Evolutionary conservation across 1,284 basidiomycete genomes (phyloP), one percentile per base, ranked within the genome.

Genomic region (Trametes hirsuta): DNA sequence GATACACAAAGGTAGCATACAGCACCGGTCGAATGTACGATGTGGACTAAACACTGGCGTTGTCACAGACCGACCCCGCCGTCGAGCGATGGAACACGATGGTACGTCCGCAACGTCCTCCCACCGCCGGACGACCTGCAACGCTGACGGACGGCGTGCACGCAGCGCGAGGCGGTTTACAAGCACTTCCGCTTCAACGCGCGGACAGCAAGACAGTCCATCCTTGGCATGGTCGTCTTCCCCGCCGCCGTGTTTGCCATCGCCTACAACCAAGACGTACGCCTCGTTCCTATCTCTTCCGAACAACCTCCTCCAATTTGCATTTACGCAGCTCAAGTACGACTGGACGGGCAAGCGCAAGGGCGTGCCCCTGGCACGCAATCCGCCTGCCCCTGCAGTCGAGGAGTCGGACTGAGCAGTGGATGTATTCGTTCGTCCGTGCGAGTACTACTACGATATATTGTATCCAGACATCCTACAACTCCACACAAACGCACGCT

Each of bases 51-150:
- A 58, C 59, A 52, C 37, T 37, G 30, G 47, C 6, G 3, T 9
- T 47, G 45, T 59, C 40, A 51, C 52, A 93, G 91, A 70, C 81
- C 64, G 92, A 95, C 77, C 88, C 90, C 69, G 87, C 91, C 61
- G 83, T 93, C 71, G 91, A 93, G 74, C 82, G 88, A 77, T 93
- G 90, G 84, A 86, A 86, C 69, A 74, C 75, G 44, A 91, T 93
- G 90, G 91, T 93, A 69, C 54, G 76, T 74, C 6, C 36, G 4
- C 39, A 22, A 24, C 36, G 18, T 18, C 21, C 41, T 3, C 34
- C 21, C 36, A 21, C 21, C n/a, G 24, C 48, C 57, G 51, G 34
- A 56, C 55, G n/a, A n/a, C 14, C 35, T 64, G 37, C 48, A 39
- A 66, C 6, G 18, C n/a, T 34, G 9, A 24, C 15, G 8, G 30